Conservation (phyloP, 2,329 filamentous ascomycete species). For the Colletotrichum costaricense region DNA sequence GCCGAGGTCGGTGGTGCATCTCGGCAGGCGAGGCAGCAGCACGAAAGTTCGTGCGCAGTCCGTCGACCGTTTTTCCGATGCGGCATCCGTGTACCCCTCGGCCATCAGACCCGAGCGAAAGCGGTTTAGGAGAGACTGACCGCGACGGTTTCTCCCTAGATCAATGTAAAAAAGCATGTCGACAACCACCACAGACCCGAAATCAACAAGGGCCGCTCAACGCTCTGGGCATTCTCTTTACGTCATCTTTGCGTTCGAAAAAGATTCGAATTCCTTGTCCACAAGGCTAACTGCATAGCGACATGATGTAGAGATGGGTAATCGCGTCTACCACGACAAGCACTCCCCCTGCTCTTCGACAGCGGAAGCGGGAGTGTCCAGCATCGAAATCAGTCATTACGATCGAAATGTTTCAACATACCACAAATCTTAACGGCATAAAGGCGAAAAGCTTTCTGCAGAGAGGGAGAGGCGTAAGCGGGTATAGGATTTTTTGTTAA, state of each 20-base stretch:
- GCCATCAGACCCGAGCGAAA: constrained; percentile 17
- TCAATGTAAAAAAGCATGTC: background rate
- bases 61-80: background rate
- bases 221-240: constrained; percentile 12
- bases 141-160: background rate
- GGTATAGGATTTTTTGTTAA: constrained; percentile 1
- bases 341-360: background rate
- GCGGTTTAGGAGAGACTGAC: background rate
- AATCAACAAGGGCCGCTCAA: background rate
- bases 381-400: constrained; percentile 4
- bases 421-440: constrained; percentile 19
- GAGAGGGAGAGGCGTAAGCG: background rate
- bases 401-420: constrained; percentile 5
- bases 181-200: background rate
- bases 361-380: background rate
- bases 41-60: constrained; percentile 8
- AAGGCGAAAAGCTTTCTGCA: constrained; percentile 15
- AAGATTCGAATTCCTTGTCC: background rate
- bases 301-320: constrained; percentile 34
- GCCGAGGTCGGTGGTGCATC: background rate
- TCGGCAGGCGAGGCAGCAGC: background rate
- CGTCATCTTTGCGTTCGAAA: background rate
- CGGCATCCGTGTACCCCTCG: background rate
- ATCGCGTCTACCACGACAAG: constrained; percentile 10
- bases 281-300: constrained; percentile 30